Evolutionary conservation across 371 early-diverging fungal species (phyloP).

Genomic region (Rhizomucor pusillus): DNA sequence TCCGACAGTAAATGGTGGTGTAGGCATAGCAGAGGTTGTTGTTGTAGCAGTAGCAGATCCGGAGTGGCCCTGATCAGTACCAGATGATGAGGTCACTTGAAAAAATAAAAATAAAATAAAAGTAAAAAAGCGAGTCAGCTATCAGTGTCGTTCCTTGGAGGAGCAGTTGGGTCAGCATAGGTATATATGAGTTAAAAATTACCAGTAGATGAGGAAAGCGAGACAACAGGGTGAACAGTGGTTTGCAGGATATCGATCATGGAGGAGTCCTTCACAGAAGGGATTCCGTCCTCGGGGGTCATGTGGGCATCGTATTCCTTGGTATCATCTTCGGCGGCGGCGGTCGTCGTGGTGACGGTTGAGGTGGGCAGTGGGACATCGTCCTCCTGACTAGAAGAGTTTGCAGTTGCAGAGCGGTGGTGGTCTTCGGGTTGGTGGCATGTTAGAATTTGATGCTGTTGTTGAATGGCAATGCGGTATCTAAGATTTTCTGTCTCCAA

Average conservation of each 20-base stretch:
- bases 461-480: conserved; percentile 35
- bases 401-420: not conserved
- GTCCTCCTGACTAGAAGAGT: conserved; percentile 3
- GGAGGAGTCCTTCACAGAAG: conserved; percentile 13
- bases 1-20: conserved; percentile 17
- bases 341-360: not conserved
- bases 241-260: conserved; percentile 20
- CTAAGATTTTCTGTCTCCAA: conserved; percentile 41
- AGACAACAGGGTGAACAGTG: conserved; percentile 7
- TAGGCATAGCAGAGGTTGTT: conserved; percentile 13
- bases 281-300: conserved; percentile 25
- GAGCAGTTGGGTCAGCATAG: not conserved
- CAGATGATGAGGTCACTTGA: conserved; percentile 1
- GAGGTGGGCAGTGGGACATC: conserved; percentile 9
- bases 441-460: conserved; percentile 34
- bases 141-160: not conserved
- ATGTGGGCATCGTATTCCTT: conserved; percentile 4
- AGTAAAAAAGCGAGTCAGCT: not conserved
- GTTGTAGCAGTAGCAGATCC: not conserved
- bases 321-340: not conserved
- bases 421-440: conserved; percentile 9
- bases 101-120: not conserved
- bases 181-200: not conserved
- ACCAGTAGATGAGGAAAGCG: conserved; percentile 8
- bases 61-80: not conserved